A percentile compares a stretch with the other conserved stretches of the same genome.
Evolutionary conservation across 371 early-diverging fungal genomes (phyloP).

Genomic region (Mortierella sp.): DNA sequence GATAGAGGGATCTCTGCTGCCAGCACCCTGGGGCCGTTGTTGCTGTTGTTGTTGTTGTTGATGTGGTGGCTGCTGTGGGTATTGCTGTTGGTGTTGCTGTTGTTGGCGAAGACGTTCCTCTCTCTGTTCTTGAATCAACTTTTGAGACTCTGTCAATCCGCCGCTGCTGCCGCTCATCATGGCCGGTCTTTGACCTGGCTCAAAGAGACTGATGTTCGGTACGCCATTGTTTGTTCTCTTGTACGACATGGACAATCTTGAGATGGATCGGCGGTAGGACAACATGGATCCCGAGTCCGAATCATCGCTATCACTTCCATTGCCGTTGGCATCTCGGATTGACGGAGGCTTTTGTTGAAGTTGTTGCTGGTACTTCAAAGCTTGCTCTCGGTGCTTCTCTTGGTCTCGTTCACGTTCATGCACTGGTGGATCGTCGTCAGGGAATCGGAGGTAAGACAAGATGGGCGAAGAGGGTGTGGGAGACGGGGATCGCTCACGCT

Average conservation of each 20-base stretch:
- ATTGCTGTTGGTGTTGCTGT: constrained; percentile 22
- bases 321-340: constrained; percentile 20
- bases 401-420: constrained; percentile 11
- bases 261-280: constrained; percentile 41
- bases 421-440: constrained; percentile 19
- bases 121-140: constrained; percentile 52
- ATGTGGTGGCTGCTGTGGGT: constrained; percentile 1
- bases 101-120: constrained; percentile 51
- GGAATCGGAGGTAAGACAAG: constrained; percentile 30
- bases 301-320: constrained; percentile 48
- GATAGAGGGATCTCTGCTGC: constrained; percentile 9
- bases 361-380: constrained; percentile 47
- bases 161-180: constrained; percentile 24
- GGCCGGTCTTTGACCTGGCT: constrained; percentile 38
- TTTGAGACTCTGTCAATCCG: constrained; percentile 34
- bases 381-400: constrained; percentile 51
- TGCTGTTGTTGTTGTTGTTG: not conserved
- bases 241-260: constrained; percentile 42
- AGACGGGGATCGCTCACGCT: constrained; percentile 2
- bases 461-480: constrained; percentile 43
- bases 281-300: constrained; percentile 45
- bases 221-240: constrained; percentile 24
- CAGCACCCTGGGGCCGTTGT: constrained; percentile 4
- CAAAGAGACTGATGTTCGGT: constrained; percentile 51
- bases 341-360: constrained; percentile 53